Conservation (phyloP, 2,329 filamentous ascomycete species). For the Clarireedia hainanense region DNA sequence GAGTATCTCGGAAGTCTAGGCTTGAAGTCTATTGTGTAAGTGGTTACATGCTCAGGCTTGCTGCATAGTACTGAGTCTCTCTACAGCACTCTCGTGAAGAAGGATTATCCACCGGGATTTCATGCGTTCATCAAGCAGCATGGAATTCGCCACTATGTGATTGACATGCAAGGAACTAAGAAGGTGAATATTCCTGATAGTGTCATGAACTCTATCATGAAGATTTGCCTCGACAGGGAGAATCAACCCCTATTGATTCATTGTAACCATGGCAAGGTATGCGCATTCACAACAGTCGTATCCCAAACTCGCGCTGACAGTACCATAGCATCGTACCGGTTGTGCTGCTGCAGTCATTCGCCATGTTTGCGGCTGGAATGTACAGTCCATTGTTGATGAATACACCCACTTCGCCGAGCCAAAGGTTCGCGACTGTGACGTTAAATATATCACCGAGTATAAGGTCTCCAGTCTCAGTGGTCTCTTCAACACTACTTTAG, state of each 20-base stretch:
- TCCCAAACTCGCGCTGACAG: constrained; percentile 10
- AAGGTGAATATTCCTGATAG: constrained; percentile 60
- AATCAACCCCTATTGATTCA: constrained; percentile 82
- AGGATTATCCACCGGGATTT: constrained; percentile 47
- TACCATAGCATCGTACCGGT: constrained; percentile 68
- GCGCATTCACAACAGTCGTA: not conserved
- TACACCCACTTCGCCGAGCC: constrained; percentile 59
- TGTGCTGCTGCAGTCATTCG: constrained; percentile 79
- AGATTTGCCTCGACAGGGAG: constrained; percentile 59
- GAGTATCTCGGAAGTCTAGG: constrained; percentile 58
- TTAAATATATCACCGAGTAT: constrained; percentile 50
- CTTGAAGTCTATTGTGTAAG: constrained; percentile 74
- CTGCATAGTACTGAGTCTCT: constrained; percentile 12
- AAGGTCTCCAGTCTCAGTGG: constrained; percentile 33
- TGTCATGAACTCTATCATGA: constrained; percentile 64
- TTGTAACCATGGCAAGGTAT: constrained; percentile 82
- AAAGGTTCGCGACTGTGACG: constrained; percentile 52
- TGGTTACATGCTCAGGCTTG: constrained; percentile 9
- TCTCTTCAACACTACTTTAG: constrained; percentile 24
- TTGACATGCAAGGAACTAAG: constrained; percentile 84
- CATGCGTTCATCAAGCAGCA: constrained; percentile 55
- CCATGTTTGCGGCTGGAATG: constrained; percentile 61
- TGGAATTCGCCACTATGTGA: constrained; percentile 63
- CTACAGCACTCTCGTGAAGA: constrained; percentile 53
- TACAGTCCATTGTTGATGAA: constrained; percentile 58